These are phyloP conservation scores for Bassia scoparia DNA, from an alignment of 148 eudicot species.

Conservation along the genomic window DNA sequence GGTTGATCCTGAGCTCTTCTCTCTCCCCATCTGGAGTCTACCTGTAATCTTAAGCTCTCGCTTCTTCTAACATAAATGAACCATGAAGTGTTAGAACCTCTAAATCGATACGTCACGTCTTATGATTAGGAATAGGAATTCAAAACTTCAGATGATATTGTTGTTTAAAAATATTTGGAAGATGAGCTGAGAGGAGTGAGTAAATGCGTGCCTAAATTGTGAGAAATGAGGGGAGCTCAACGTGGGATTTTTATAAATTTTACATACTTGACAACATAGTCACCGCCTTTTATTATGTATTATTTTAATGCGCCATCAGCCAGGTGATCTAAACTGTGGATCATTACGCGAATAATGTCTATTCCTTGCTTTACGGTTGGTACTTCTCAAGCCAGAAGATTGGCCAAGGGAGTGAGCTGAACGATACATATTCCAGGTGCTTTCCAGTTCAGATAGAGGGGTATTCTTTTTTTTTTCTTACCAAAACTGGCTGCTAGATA, in stretches of 20 bases:
- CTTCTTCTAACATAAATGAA: not conserved
- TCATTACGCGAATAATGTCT: conserved; percentile 1
- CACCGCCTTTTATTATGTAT: not conserved
- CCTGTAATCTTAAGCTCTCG: not conserved
- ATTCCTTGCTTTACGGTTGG: conserved; percentile 50
- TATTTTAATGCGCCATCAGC: no score
- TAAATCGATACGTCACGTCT: no score
- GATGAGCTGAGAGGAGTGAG: not conserved
- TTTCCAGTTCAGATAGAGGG: conserved; percentile 84
- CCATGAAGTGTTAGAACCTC: no score
- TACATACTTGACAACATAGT: not conserved
- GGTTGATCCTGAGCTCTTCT: not conserved
- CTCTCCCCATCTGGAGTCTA: not conserved
- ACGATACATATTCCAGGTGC: conserved; percentile 60
- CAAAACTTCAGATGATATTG: not conserved
- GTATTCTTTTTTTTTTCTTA: conserved; percentile 72
- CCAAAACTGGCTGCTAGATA: conserved; percentile 84
- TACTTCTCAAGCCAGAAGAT: conserved; percentile 81
- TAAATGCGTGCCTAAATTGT: not conserved
- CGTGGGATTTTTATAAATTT: not conserved
- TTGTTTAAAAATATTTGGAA: not conserved
- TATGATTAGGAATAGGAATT: no score
- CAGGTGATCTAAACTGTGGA: conserved; percentile 6
- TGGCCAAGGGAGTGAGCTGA: conserved; percentile 64
- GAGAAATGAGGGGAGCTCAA: not conserved